Percentiles rank a stretch among this genome's conserved stretches.
Conservation (phyloP, 495 filamentous ascomycete genomes). For the Podospora anserina region DNA sequence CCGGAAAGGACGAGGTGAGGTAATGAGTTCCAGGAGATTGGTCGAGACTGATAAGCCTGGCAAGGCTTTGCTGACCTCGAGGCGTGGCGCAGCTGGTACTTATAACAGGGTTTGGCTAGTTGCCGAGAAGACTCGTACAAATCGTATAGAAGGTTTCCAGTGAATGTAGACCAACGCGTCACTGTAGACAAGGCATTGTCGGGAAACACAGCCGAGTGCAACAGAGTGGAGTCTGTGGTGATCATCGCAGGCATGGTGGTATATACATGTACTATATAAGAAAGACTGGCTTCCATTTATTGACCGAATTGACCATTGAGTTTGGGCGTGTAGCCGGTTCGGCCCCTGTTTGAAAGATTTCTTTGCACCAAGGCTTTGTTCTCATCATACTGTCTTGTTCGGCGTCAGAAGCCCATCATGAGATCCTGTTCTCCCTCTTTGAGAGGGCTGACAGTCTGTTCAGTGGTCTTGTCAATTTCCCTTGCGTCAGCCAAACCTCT, state of each 20-base stretch:
- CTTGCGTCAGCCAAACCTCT: neutral
- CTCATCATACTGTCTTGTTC: neutral
- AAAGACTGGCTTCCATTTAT: neutral
- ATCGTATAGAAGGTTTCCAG: neutral
- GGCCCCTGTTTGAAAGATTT: too few relatives aligned
- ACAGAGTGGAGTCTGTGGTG: neutral
- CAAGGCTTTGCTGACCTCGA: too few relatives aligned
- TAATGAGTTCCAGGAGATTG: too few relatives aligned
- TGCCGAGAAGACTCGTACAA: neutral
- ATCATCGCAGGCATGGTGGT: neutral
- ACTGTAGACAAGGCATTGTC: too few relatives aligned
- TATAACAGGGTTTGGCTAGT: too few relatives aligned
- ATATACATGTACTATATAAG: neutral
- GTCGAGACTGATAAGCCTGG: too few relatives aligned
- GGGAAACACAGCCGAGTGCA: neutral
- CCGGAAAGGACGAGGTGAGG: too few relatives aligned
- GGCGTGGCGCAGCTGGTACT: too few relatives aligned
- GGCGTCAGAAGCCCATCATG: neutral
- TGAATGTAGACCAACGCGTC: neutral
- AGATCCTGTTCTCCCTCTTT: neutral
- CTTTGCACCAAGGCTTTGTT: neutral
- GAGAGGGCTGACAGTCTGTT: neutral
- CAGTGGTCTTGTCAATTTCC: neutral
- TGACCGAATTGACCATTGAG: neutral
- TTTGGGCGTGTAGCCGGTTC: too few relatives aligned